phyloP scores from a whole-genome alignment of 495 filamentous ascomycete genomes.

The Endocarpon pusillum region DNA sequence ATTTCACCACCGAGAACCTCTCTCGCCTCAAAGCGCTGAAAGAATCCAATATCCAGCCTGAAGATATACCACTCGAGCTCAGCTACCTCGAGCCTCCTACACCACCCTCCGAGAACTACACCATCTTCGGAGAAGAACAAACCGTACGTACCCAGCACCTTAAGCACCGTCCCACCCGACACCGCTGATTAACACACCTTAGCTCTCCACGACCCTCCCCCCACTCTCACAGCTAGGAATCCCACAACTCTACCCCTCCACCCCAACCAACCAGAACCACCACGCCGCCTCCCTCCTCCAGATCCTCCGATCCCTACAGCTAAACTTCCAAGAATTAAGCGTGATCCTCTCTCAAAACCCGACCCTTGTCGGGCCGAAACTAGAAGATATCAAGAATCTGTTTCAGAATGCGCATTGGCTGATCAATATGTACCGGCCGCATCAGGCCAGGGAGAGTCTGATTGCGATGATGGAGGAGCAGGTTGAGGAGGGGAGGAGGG shows the following conservation, averaged over 20 bases:
- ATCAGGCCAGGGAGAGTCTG: constrained; percentile 82
- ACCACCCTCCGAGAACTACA: constrained; percentile 59
- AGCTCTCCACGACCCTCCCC: constrained; percentile 45
- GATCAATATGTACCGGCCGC: constrained; percentile 86
- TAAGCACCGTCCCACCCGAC: constrained; percentile 7
- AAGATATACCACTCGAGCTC: constrained; percentile 54
- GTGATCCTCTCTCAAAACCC: constrained; percentile 51
- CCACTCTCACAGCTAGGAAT: constrained; percentile 52
- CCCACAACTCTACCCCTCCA: constrained; percentile 26
- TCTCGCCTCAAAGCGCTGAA: constrained; percentile 41
- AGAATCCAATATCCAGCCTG: constrained; percentile 31
- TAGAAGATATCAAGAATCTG: constrained; percentile 57
- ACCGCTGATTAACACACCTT: constrained; percentile 3
- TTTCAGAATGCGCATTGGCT: constrained; percentile 81
- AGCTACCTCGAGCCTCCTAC: constrained; percentile 66
- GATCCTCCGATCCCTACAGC: constrained; percentile 61
- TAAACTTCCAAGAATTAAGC: constrained; percentile 72
- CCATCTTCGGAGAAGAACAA: constrained; percentile 53
- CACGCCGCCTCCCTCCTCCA: constrained; percentile 60
- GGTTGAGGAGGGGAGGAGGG: constrained; percentile 50
- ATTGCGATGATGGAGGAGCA: constrained; percentile 88
- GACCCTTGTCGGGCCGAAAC: constrained; percentile 40
- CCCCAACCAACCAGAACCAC: constrained; percentile 31
- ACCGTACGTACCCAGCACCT: constrained; percentile 24
- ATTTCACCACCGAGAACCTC: constrained; percentile 69